phyloP scores from a whole-genome alignment of 2,329 filamentous ascomycete species.

The Podosphaera xanthii region DNA sequence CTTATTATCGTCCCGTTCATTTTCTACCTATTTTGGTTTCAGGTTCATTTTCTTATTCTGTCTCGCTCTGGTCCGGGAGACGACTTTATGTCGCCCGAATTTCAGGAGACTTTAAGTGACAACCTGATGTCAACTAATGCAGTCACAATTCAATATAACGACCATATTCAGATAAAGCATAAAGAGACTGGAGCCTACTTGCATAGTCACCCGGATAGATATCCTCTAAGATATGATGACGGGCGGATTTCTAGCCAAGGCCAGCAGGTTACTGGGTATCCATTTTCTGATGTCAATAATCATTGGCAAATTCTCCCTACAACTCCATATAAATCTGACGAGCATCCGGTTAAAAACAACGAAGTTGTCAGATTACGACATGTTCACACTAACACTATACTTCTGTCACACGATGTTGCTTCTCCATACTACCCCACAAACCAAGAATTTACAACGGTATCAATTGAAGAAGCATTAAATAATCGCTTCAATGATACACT shows the following conservation, averaged over 20 bases:
- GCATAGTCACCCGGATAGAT: slow-evolving; percentile 74
- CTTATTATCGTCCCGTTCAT: slow-evolving; percentile 82
- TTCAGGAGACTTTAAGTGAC: slow-evolving; percentile 90
- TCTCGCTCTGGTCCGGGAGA: slow-evolving; percentile 78
- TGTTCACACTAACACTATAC: slow-evolving; percentile 59
- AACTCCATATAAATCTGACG: slow-evolving; percentile 31
- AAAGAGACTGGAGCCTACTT: slow-evolving; percentile 95
- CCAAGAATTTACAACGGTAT: slow-evolving; percentile 85
- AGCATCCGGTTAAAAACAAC: slow-evolving; percentile 53
- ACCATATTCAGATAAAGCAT: slow-evolving; percentile 69
- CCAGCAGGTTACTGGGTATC: slow-evolving; percentile 94
- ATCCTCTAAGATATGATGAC: slow-evolving; percentile 90
- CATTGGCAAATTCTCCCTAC: slow-evolving; percentile 80
- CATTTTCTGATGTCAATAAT: slow-evolving; percentile 97
- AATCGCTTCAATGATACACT: slow-evolving; percentile 68
- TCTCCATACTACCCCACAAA: slow-evolving; percentile 94
- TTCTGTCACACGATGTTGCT: slow-evolving; percentile 88
- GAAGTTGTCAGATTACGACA: slow-evolving; percentile 76
- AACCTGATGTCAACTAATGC: slow-evolving; percentile 81
- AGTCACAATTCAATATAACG: slow-evolving; percentile 71
- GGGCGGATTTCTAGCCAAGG: slow-evolving; percentile 92
- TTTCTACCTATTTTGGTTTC: slow-evolving; percentile 99
- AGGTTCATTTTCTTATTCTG: slow-evolving; percentile 89
- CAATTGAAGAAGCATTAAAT: slow-evolving; percentile 46
- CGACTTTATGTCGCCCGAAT: slow-evolving; percentile 96